Base-by-base conservation (phyloP, 1,284 basidiomycete genomes). In the Sphaerobolus stellatus region DNA sequence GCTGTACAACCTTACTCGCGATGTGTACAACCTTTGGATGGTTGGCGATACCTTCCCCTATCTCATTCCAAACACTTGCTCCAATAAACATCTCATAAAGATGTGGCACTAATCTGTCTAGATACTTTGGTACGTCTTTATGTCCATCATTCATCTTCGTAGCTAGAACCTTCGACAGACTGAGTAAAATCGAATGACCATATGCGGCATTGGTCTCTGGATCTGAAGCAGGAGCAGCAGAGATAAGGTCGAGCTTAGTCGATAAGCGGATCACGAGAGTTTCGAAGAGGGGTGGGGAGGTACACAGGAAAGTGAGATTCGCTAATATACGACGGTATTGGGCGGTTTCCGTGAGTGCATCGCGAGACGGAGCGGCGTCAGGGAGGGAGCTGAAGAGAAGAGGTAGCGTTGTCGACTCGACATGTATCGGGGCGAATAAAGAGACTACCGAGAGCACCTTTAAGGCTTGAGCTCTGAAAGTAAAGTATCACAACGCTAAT, bases 221-320 rank as follows among this genome's bases (percentile, higher is more conserved):
- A 50, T 77, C 75, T 51, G 57, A 14, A 48, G 43, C 30, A 64
- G 48, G 52, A 48, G 1, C 65, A n/a, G 81, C 68, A 60, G 83
- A 86, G 34, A 90, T 68, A 1, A 89, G 66, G 58, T 94, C 90
- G 25, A 98, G 75, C 68, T 93, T 92, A 1, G 88, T 86, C 1
- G 80, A 83, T 11, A 98, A 74, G 22, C 90, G 84, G 44, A 93
- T 81, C 36, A 93, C 83, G 28, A 98, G 79, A 5, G 80, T 86
- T 66, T 94, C 92, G 69, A 97, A 98, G 25, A 98, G 77, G 22
- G 84, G 78, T 0, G 89, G 78, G 44, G 88, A 82, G 2, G 82
- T 69, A 66, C 93, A 96, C 13, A 99, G 79, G 11, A 78, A 80
- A 36, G 84, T 80, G 25, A 99, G 79, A 3, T 88, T 83, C 2